These are phyloP conservation scores for Chionographis japonica DNA, from an alignment of 106 monocot species.

Conservation along the genomic window DNA sequence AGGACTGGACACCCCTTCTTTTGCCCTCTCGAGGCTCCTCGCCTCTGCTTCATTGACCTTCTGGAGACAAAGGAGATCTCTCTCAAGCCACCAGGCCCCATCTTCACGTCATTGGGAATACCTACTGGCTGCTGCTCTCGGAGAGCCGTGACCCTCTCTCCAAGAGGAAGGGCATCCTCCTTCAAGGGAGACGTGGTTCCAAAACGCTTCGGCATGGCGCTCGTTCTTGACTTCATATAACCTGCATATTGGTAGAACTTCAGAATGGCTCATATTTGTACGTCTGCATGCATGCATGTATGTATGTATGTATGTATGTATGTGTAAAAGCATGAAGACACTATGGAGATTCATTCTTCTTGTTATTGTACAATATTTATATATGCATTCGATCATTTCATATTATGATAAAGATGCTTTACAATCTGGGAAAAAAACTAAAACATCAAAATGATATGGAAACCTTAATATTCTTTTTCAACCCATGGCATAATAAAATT, in stretches of 20 bases:
- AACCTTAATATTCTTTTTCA: too few relatives aligned
- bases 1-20: slow-evolving; percentile 49
- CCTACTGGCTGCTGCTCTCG: slow-evolving; percentile 13
- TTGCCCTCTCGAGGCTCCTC: slow-evolving; percentile 22
- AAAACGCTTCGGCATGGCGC: slow-evolving; percentile 87
- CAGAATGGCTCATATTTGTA: neutral
- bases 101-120: slow-evolving; percentile 32
- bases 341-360: too few relatives aligned
- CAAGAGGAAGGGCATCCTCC: slow-evolving; percentile 73
- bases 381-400: too few relatives aligned
- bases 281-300: too few relatives aligned
- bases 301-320: too few relatives aligned
- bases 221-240: slow-evolving; percentile 96
- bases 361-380: too few relatives aligned
- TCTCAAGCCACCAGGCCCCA: slow-evolving; percentile 76
- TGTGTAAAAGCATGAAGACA: too few relatives aligned
- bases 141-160: slow-evolving; percentile 51
- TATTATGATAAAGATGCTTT: too few relatives aligned
- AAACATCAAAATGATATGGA: too few relatives aligned
- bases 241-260: slow-evolving; percentile 22
- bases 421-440: too few relatives aligned
- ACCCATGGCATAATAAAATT: too few relatives aligned
- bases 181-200: slow-evolving; percentile 52
- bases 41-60: slow-evolving; percentile 29
- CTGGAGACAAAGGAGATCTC: slow-evolving; percentile 70